Evolutionary conservation across 192 early-diverging fungal genomes (phyloP), one percentile per base, ranked within the genome.

Genomic region (Chytriomyces sp.): DNA sequence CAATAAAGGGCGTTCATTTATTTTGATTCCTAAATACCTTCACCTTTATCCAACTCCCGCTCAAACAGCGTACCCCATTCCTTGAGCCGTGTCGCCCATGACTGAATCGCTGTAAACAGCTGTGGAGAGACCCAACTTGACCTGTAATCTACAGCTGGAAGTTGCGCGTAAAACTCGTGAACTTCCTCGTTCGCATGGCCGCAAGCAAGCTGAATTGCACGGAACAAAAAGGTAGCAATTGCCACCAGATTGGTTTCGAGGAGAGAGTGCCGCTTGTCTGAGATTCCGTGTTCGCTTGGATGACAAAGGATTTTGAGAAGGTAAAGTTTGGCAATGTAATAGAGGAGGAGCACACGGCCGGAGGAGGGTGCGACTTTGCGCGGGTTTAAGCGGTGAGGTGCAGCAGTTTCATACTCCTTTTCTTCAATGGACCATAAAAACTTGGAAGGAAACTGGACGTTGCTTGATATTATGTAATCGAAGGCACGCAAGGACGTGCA

Each of bases 211-310:
- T 56, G 32, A n/a, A 68, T 22, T n/a, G 52, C 17, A 44, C 54
- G 49, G 22, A 68, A 68, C 65, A 68, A 68, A 33, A 68, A 68
- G 14, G 39, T 34, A 14, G 52, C 8, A 5, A 68, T 33, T 10
- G 52, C 32, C 10, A 38, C 65, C 34, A 68, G n/a, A 56, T 68
- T 68, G 36, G 65, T 56, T 68, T 68, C 65, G 10, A 68, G 33
- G 26, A 68, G n/a, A 10, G 32, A 39, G 52, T 56, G 52, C 17
- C 39, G 49, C 36, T 68, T 68, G n/a, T 68, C 34, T 25, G 55
- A 44, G 52, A 68, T 56, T 22, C 30, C 22, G 1, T 56, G 28
- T 25, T 68, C 65, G 31, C n/a, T 34, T 30, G 54, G 65, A 55
- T 26, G 65, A 33, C 52, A 55, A 5, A 68, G 28, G 3, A 68